Percentiles rank a stretch among this genome's conserved stretches.
Conservation (phyloP, 345 rosid genomes). For the Eucalyptus sp. region DNA sequence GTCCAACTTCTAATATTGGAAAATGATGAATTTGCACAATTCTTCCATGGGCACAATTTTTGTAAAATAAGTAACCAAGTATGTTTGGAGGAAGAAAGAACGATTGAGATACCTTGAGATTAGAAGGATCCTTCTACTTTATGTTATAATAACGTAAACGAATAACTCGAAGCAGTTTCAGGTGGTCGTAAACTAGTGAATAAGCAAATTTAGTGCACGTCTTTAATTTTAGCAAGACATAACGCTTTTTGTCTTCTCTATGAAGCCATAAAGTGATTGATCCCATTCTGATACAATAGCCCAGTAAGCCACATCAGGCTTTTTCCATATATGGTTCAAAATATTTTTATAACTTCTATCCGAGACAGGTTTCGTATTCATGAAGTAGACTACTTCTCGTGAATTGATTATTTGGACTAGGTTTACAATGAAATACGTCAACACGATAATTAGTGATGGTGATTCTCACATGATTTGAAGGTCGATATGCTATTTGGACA, state of each 20-base stretch:
- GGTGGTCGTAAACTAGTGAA: neutral
- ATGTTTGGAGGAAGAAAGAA: neutral
- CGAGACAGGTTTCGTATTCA: neutral
- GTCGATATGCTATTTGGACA: neutral
- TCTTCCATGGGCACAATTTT: neutral
- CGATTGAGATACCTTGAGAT: neutral
- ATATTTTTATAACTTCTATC: too few species aligned
- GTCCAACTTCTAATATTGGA: neutral
- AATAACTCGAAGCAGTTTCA: too few species aligned
- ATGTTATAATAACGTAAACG: too few species aligned
- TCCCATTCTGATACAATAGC: neutral
- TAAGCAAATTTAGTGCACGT: neutral
- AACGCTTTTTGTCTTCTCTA: neutral
- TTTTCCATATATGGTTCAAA: neutral
- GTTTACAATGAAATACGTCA: neutral
- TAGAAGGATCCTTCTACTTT: neutral
- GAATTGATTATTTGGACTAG: neutral
- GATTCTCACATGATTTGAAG: neutral
- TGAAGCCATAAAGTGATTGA: neutral
- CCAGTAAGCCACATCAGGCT: neutral
- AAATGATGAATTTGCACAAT: neutral
- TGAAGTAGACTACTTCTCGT: neutral
- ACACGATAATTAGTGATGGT: neutral
- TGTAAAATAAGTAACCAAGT: neutral
- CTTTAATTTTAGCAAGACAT: neutral